Conservation (phyloP, 441 rosid genomes). For the Gossypium lobatum region DNA sequence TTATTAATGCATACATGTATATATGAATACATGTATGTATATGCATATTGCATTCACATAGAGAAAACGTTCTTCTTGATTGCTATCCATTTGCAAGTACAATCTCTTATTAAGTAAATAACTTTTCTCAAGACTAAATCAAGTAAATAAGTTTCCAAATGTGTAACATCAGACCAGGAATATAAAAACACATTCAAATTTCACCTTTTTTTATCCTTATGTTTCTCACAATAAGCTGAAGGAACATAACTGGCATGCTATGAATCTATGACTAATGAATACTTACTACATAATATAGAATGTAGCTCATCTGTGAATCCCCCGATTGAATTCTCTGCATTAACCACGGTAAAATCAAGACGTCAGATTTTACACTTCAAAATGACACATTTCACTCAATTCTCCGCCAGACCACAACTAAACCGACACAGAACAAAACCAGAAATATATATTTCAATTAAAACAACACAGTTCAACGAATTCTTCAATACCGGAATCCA, state of each 20-base stretch:
- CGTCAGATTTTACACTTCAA: not conserved
- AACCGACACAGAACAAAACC: slow-evolving; percentile 6
- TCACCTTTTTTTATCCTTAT: not conserved
- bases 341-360: not conserved
- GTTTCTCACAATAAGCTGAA: not conserved
- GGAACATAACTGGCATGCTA: not conserved
- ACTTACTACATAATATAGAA: slow-evolving; percentile 23
- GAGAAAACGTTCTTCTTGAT: not conserved
- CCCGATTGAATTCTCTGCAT: slow-evolving; percentile 22
- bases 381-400: not conserved
- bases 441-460: not conserved
- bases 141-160: not conserved
- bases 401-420: not conserved
- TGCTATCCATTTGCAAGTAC: slow-evolving; percentile 4
- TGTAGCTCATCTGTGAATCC: slow-evolving; percentile 5
- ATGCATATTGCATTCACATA: not conserved
- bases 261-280: not conserved
- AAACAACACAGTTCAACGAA: not conserved
- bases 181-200: not conserved
- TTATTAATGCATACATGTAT: not conserved
- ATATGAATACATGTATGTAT: not conserved
- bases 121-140: not conserved
- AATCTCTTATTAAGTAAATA: slow-evolving; percentile 5
- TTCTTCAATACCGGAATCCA: not conserved
- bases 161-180: not conserved